Percentiles rank a stretch among this genome's conserved stretches.
These are phyloP conservation scores for Puccinia hordei DNA, from an alignment of 1,284 basidiomycete species.

Conservation along the genomic window DNA sequence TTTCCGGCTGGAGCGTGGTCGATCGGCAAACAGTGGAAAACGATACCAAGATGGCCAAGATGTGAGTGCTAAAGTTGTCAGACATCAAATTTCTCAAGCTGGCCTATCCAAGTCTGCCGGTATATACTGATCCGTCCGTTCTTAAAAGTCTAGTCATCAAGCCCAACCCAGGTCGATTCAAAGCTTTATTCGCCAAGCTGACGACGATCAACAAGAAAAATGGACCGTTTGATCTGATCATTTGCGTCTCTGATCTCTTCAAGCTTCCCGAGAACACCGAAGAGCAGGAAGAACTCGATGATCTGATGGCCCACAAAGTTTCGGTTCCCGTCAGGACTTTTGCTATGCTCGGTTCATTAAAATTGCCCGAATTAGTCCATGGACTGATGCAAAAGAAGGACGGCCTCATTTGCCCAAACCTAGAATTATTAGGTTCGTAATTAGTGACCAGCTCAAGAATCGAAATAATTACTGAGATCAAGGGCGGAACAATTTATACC, in stretches of 20 bases:
- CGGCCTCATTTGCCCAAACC: conserved; percentile 38
- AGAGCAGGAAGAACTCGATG: conserved; percentile 64
- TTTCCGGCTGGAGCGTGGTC: background rate
- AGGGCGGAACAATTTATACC: background rate
- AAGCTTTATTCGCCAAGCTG: conserved; percentile 76
- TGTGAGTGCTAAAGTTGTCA: background rate
- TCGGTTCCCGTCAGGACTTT: conserved; percentile 53
- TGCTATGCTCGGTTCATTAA: conserved; percentile 38
- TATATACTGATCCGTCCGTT: conserved; percentile 38
- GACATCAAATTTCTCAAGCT: background rate
- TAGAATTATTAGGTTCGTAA: conserved; percentile 46
- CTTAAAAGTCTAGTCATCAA: conserved; percentile 78
- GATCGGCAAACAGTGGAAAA: background rate
- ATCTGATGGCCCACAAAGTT: conserved; percentile 69
- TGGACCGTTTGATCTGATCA: conserved; percentile 85
- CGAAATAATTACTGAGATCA: background rate
- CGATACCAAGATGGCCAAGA: conserved; percentile 19
- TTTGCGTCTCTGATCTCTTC: conserved; percentile 91
- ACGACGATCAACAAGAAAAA: conserved; percentile 85
- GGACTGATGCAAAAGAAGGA: background rate
- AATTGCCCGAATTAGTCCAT: conserved; percentile 12
- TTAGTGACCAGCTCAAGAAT: background rate
- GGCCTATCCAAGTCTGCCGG: background rate
- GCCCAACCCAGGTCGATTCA: conserved; percentile 75
- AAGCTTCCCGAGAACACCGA: conserved; percentile 65